A percentile compares a stretch with the other conserved stretches of the same genome.
Conservation (phyloP, 2,329 filamentous ascomycete genomes). For the Claviceps quebecensis region DNA sequence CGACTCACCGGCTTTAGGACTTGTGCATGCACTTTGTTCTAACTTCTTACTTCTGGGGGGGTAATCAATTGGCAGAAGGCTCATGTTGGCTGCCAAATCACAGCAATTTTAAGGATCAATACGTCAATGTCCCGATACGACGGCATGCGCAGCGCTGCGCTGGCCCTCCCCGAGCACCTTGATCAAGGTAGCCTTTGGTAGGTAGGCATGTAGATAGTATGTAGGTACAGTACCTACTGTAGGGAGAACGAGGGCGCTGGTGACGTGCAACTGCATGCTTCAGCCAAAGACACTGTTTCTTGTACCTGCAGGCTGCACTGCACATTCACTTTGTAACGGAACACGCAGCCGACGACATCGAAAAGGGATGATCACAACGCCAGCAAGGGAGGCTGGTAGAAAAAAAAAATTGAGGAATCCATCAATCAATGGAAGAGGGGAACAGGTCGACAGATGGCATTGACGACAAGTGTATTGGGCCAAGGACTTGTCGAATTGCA, state of each 20-base stretch:
- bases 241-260: neutral
- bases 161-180: no score
- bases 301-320: neutral
- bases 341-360: neutral
- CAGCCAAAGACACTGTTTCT: neutral
- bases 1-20: neutral
- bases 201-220: no score
- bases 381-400: neutral
- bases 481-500: neutral
- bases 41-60: neutral
- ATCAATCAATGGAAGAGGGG: neutral
- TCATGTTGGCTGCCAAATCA: constrained; percentile 3
- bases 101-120: constrained; percentile 5
- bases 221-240: no score
- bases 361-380: neutral
- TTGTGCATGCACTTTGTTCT: no score
- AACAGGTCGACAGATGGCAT: neutral
- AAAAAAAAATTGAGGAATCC: neutral
- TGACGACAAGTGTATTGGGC: constrained; percentile 1
- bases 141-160: neutral
- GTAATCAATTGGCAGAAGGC: no score
- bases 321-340: neutral
- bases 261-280: neutral
- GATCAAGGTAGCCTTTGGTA: no score
- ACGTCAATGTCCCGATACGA: neutral